These are phyloP conservation scores for Microbotryum scabiosae DNA, from an alignment of 1,284 basidiomycete genomes.

Conservation along the genomic window DNA sequence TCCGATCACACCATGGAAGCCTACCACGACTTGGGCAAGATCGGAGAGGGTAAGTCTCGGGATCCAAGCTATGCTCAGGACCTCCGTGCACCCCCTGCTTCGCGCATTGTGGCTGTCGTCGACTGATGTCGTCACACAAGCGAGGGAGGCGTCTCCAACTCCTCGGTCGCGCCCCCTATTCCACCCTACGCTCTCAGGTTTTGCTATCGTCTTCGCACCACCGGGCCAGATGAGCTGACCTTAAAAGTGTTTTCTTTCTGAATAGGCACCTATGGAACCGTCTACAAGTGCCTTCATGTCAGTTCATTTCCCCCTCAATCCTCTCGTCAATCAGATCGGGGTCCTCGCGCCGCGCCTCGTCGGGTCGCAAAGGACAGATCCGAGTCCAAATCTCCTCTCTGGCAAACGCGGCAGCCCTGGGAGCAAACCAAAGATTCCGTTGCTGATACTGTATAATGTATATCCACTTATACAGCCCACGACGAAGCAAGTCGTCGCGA, in stretches of 20 bases:
- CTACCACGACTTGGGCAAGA: no score
- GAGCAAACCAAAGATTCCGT: background rate
- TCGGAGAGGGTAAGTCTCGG: no score
- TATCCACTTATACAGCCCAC: constrained; percentile 30
- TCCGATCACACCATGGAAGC: no score
- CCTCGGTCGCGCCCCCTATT: background rate
- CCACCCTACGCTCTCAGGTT: background rate
- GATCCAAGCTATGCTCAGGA: no score
- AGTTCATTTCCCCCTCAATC: background rate
- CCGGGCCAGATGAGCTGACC: background rate
- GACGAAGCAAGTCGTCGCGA: constrained; percentile 70
- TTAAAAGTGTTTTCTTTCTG: background rate
- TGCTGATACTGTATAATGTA: background rate
- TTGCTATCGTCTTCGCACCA: background rate
- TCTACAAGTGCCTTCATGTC: constrained; percentile 52
- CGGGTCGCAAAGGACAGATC: constrained; percentile 54
- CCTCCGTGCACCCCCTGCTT: no score
- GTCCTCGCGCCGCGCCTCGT: constrained; percentile 3
- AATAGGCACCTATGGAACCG: constrained; percentile 95
- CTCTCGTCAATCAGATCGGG: background rate
- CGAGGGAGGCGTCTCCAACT: constrained; percentile 3
- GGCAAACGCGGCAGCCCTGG: background rate
- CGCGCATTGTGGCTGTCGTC: background rate
- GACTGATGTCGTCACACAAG: constrained; percentile 6
- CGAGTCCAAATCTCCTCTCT: constrained; percentile 45